Conservation (phyloP, 257 asterid species). For the Hygrophila difformis region DNA sequence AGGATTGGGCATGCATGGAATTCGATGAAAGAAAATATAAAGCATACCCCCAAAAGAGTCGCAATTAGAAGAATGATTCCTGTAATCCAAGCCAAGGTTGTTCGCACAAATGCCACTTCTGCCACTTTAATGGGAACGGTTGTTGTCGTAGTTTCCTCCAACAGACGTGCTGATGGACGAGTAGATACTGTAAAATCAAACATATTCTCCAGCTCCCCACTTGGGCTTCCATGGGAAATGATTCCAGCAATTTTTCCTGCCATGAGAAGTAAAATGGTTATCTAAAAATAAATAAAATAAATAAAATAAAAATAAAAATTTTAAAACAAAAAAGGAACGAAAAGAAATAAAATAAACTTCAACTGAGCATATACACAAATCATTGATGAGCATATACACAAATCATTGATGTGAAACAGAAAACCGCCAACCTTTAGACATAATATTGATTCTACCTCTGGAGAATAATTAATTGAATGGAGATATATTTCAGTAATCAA, state of each 20-base stretch:
- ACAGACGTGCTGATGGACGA: constrained; percentile 56
- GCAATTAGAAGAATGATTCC: constrained; percentile 82
- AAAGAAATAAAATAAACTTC: too few species aligned
- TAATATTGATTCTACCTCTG: too few species aligned
- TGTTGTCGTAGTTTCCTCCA: constrained; percentile 42
- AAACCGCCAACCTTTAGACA: constrained; percentile 3
- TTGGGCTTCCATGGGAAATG: constrained; percentile 30
- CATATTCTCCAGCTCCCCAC: constrained; percentile 33
- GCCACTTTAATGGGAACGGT: constrained; percentile 23
- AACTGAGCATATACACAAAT: too few species aligned
- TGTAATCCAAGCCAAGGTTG: constrained; percentile 80
- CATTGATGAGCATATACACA: too few species aligned
- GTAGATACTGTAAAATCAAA: constrained; percentile 39
- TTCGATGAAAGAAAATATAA: constrained; percentile 9
- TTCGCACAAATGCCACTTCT: constrained; percentile 54
- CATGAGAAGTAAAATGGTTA: constrained; percentile 14
- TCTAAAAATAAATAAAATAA: neutral
- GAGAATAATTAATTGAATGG: too few species aligned
- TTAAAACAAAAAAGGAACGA: too few species aligned
- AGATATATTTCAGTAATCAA: too few species aligned
- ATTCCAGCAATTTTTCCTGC: constrained; percentile 87
- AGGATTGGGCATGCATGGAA: too few species aligned
- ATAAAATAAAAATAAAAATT: neutral
- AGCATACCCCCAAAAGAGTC: constrained; percentile 74
- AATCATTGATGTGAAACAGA: constrained; percentile 9